phyloP scores from a whole-genome alignment of 371 early-diverging fungal species.

The Chytridium lagenaria region DNA sequence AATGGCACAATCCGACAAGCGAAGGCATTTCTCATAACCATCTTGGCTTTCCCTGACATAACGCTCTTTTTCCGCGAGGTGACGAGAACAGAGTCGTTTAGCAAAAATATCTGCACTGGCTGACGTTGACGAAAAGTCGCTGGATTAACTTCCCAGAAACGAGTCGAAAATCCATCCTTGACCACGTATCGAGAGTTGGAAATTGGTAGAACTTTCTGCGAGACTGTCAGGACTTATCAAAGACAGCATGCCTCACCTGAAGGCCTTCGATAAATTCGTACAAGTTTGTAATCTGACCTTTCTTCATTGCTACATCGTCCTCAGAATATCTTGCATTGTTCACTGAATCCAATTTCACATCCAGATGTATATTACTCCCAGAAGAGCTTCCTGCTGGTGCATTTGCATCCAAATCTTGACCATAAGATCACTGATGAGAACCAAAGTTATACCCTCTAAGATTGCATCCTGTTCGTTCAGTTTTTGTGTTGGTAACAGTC shows the following conservation, averaged over 20 bases:
- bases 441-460: slow-evolving; percentile 3
- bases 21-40: slow-evolving; percentile 85
- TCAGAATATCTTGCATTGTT: background rate
- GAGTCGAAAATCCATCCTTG: slow-evolving; percentile 69
- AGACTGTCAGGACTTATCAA: too few species aligned
- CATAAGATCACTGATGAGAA: background rate
- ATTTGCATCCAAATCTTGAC: background rate
- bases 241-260: too few species aligned
- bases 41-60: slow-evolving; percentile 67
- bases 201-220: slow-evolving; percentile 75
- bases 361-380: background rate
- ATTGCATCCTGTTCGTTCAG: slow-evolving; percentile 53
- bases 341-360: background rate
- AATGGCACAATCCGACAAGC: slow-evolving; percentile 73
- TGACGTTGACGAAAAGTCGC: slow-evolving; percentile 73
- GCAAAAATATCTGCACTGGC: slow-evolving; percentile 75
- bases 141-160: slow-evolving; percentile 80
- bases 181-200: slow-evolving; percentile 78
- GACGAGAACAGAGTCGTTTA: slow-evolving; percentile 82
- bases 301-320: slow-evolving; percentile 1
- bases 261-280: slow-evolving; percentile 83
- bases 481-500: slow-evolving; percentile 65
- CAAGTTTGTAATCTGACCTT: slow-evolving; percentile 66
- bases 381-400: background rate
- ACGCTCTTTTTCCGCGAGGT: slow-evolving; percentile 78